These are phyloP conservation scores for Saccharum officinarum DNA, from an alignment of 176 grass and related monocot genomes.

Conservation along the genomic window DNA sequence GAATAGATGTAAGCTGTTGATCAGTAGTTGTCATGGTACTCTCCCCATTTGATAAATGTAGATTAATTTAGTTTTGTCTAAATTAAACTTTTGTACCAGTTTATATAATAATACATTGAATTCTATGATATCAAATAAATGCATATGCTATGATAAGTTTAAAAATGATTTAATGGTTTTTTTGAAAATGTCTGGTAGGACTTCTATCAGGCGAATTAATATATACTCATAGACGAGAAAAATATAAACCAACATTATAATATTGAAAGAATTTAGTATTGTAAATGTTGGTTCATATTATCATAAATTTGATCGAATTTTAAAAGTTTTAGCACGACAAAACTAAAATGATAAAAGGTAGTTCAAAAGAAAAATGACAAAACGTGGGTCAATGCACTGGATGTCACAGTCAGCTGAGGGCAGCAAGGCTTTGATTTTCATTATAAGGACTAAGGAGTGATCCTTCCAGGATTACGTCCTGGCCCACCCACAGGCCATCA, in stretches of 20 bases:
- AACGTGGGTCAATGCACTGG: neutral
- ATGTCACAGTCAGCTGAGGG: neutral
- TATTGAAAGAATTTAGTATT: neutral
- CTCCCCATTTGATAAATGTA: neutral
- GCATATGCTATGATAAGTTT: neutral
- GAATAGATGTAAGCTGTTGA: neutral
- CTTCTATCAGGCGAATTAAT: neutral
- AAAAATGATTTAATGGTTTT: neutral
- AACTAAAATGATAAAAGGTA: neutral
- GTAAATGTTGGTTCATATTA: neutral
- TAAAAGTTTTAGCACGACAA: neutral
- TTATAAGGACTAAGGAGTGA: too few species aligned
- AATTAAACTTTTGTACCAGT: neutral
- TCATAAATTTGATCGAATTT: neutral
- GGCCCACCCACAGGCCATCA: neutral
- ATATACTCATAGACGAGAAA: neutral
- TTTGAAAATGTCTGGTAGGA: neutral
- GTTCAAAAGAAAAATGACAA: neutral
- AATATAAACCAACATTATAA: neutral
- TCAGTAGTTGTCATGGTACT: neutral
- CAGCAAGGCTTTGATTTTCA: neutral
- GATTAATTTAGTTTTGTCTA: neutral
- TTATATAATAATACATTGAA: neutral
- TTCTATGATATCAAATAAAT: neutral
- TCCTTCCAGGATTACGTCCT: neutral